Conservation (phyloP, 352 stramenopile species). For the Halophytophthora polymorphica region DNA sequence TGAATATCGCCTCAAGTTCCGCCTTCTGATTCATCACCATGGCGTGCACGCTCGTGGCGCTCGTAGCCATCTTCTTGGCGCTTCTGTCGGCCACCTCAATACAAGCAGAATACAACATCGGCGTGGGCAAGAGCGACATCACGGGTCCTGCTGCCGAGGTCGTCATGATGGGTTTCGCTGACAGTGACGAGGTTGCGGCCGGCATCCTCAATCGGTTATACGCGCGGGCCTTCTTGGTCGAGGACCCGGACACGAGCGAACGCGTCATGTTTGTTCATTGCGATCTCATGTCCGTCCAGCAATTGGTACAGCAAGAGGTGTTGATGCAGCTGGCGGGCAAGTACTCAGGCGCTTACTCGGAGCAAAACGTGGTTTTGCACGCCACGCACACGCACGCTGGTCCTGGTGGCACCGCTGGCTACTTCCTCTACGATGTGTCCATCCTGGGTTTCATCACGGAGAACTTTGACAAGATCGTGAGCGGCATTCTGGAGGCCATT, state of each 20-base stretch:
- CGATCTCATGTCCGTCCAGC: slow-evolving; percentile 31
- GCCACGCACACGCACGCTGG: slow-evolving; percentile 78
- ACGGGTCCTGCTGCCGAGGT: slow-evolving; percentile 56
- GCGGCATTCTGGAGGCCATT: slow-evolving; percentile 43
- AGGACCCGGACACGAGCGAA: slow-evolving; percentile 22
- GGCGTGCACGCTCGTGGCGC: too few species aligned
- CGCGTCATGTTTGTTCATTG: slow-evolving; percentile 39
- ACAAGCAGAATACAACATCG: slow-evolving; percentile 35
- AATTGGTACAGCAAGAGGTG: slow-evolving; percentile 43
- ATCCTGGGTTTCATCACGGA: slow-evolving; percentile 41
- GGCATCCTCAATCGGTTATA: slow-evolving; percentile 67
- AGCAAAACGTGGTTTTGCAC: slow-evolving; percentile 60
- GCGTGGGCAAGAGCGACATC: slow-evolving; percentile 58
- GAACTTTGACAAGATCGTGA: slow-evolving; percentile 55
- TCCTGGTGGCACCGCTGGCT: slow-evolving; percentile 61
- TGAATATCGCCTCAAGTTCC: too few species aligned
- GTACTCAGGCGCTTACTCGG: slow-evolving; percentile 29
- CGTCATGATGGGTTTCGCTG: slow-evolving; percentile 66
- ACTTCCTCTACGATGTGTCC: slow-evolving; percentile 60
- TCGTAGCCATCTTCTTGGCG: not conserved
- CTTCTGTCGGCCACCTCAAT: not conserved
- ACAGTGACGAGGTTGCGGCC: slow-evolving; percentile 32
- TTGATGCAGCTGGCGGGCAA: slow-evolving; percentile 26
- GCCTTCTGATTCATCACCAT: too few species aligned
- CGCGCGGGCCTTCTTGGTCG: too few species aligned